These are phyloP conservation scores for Yamadazyma jaroonii DNA, from an alignment of 1,139 yeast species.

Conservation along the genomic window DNA sequence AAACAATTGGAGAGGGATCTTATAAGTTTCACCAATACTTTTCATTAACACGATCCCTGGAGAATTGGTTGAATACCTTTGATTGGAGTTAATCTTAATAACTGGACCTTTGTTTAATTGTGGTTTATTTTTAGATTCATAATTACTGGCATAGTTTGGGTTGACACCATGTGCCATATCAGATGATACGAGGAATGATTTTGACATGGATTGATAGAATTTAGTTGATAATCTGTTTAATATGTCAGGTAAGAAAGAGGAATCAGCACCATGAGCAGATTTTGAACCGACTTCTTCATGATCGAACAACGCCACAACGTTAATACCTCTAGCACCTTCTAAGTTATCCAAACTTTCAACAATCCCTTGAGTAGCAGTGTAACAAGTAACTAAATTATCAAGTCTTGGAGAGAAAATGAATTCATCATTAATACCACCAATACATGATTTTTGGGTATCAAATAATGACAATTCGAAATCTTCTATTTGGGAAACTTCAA, in stretches of 20 bases:
- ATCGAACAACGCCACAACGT: constrained; percentile 78
- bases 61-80: constrained; percentile 91
- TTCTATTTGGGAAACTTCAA: constrained; percentile 55
- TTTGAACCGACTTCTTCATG: constrained; percentile 95
- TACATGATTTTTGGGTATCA: constrained; percentile 77
- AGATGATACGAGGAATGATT: constrained; percentile 85
- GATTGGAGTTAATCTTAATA: constrained; percentile 90
- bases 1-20: constrained; percentile 75
- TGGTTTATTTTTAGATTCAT: constrained; percentile 80
- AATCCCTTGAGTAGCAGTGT: constrained; percentile 70
- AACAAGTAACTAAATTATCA: constrained; percentile 88
- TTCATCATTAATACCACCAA: constrained; percentile 90
- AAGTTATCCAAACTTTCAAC: constrained; percentile 50
- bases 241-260: constrained; percentile 81
- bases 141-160: constrained; percentile 78
- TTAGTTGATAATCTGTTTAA: constrained; percentile 57
- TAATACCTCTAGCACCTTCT: constrained; percentile 45
- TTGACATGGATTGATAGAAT: constrained; percentile 67
- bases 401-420: constrained; percentile 91
- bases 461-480: constrained; percentile 89
- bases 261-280: constrained; percentile 96
- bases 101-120: constrained; percentile 87
- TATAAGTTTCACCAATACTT: constrained; percentile 61
- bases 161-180: constrained; percentile 98
- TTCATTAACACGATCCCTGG: constrained; percentile 82